Percentiles rank a stretch among this genome's conserved stretches.
phyloP scores from a whole-genome alignment of 176 grass and related monocot genomes.

The Phoenix dactylifera region DNA sequence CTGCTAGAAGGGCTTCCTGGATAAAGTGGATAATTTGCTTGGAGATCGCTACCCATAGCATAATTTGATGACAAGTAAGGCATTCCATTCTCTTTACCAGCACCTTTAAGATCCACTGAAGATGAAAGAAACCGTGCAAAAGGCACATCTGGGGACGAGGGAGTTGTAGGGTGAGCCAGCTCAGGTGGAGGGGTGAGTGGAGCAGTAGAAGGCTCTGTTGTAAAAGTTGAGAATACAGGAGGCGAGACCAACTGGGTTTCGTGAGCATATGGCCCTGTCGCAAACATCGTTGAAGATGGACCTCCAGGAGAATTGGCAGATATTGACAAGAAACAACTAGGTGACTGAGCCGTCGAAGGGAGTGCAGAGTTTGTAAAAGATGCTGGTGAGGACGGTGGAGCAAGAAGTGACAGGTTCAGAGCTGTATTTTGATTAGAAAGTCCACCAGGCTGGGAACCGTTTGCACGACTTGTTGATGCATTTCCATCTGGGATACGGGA shows the following conservation, averaged over 20 bases:
- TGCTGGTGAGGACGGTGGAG: slow-evolving; percentile 14
- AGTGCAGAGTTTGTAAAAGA: slow-evolving; percentile 17
- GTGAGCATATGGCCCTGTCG: slow-evolving; percentile 18
- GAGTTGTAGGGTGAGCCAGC: slow-evolving; percentile 19
- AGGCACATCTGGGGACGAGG: slow-evolving; percentile 18
- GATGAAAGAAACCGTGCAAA: slow-evolving; percentile 20
- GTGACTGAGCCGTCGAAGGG: slow-evolving; percentile 16
- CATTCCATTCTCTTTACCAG: slow-evolving; percentile 14
- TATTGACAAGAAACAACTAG: slow-evolving; percentile 20
- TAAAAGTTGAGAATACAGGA: slow-evolving; percentile 22
- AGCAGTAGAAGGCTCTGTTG: slow-evolving; percentile 16
- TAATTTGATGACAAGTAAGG: slow-evolving; percentile 9
- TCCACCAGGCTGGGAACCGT: slow-evolving; percentile 7
- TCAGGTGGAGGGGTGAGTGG: slow-evolving; percentile 22
- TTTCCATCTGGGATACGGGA: slow-evolving; percentile 19
- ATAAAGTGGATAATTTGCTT: slow-evolving; percentile 15
- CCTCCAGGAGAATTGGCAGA: slow-evolving; percentile 16
- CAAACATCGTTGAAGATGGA: slow-evolving; percentile 19
- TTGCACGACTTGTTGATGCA: slow-evolving; percentile 16
- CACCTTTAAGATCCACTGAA: slow-evolving; percentile 11
- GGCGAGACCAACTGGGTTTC: slow-evolving; percentile 21
- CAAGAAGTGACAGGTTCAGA: slow-evolving; percentile 14
- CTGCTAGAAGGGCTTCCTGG: slow-evolving; percentile 19
- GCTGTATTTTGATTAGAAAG: slow-evolving; percentile 10
- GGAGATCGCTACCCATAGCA: slow-evolving; percentile 9